Base-by-base conservation (phyloP, 2,329 filamentous ascomycete genomes). In the Epichloe typhina region DNA sequence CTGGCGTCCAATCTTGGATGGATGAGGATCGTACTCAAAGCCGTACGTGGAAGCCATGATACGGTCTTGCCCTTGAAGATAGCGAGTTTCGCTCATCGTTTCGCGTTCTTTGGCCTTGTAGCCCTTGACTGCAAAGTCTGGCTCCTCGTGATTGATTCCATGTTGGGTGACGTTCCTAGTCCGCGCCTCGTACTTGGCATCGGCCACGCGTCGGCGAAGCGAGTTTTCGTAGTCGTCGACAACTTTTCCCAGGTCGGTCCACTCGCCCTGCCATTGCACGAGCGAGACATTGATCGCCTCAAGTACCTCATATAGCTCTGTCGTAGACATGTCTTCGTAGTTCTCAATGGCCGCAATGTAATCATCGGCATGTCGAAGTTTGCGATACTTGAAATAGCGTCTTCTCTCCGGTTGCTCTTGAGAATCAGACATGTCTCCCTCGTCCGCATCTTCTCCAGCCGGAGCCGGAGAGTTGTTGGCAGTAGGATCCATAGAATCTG, bases 211-310 rank as follows among this genome's bases (percentile, higher is more conserved):
- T 23, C 77, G 74, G 21, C 76, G 72, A 38, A 70, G 66, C 0
- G 77, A 69, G 55, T 80, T 80, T 55, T 80, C 77, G 47, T 78
- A 72, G 54, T 81, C 76, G 49, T 80, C 77, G 1, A 77, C 72
- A 12, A 75, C 61, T 51, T 71, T 72, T 36, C 70, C 70, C 2
- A 77, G 62, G 2, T 69, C 64, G n/a, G 67, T 68, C 64, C 70
- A 81, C 57, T 82, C 79, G 1, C 69, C 61, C 56, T 82, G 74
- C 69, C 74, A 80, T 19, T 72, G 65, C n/a, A 66, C 61, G 47
- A 82, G 58, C 3, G 69, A 68, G 23, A 70, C 56, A 52, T 72
- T 74, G 49, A 72, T 64, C 31, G 70, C 67, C 9, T 72, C 68
- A 4, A 77, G 57, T 7, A 69, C 61, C 33, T 66, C 62, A 38